Evolutionary conservation across 2,329 filamentous ascomycete genomes (phyloP).

Genomic region (Fusarium avenaceum): DNA sequence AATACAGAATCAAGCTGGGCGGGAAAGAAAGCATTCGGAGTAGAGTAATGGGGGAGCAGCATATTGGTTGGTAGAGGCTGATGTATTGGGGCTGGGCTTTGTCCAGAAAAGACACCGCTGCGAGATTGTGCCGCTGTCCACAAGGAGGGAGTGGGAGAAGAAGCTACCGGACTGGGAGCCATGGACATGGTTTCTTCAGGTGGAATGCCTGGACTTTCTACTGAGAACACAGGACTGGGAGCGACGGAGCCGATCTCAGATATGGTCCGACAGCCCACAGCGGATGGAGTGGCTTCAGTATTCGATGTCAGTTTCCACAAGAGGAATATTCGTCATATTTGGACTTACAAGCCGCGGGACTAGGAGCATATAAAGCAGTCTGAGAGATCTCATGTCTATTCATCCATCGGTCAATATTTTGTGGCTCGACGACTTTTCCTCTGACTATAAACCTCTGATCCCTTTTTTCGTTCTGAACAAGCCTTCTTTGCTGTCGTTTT

Average conservation of each 20-base stretch:
- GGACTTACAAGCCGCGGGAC: conserved; percentile 6
- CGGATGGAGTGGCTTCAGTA: conserved; percentile 1
- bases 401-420: conserved; percentile 17
- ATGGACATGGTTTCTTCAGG: accelerated
- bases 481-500: not conserved
- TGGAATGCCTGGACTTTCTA: accelerated
- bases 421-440: not conserved
- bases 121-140: accelerated
- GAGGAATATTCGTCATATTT: accelerated
- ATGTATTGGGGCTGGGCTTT: not conserved
- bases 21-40: accelerated
- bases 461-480: not conserved
- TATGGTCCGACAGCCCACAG: not conserved
- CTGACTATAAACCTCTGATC: not conserved
- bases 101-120: not conserved
- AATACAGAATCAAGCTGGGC: accelerated
- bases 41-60: accelerated
- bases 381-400: not conserved
- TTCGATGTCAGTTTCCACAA: accelerated
- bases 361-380: not conserved
- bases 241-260: not conserved
- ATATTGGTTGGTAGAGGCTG: accelerated
- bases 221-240: not conserved
- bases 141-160: not conserved
- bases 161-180: accelerated